Evolutionary conservation across 352 stramenopile genomes (phyloP).

Genomic region (Phytophthora sojae): DNA sequence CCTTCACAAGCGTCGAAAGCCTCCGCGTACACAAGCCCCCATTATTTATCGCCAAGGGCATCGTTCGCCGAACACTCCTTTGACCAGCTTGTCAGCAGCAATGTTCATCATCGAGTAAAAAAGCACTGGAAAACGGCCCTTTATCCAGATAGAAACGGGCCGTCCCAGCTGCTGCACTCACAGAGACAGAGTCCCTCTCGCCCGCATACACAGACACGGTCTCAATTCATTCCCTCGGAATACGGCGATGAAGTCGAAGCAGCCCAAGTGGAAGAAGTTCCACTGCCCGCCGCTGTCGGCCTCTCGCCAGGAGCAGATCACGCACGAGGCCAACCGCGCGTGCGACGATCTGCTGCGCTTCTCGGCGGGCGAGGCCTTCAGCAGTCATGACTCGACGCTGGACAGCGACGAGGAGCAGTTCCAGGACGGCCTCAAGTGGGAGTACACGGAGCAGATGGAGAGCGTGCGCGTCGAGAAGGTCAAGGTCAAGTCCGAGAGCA

Average conservation of each 20-base stretch:
- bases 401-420: constrained; percentile 41
- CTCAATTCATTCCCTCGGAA: not conserved
- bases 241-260: constrained; percentile 47
- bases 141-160: not conserved
- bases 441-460: constrained; percentile 76
- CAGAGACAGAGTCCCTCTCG: no score
- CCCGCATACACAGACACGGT: not conserved
- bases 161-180: no score
- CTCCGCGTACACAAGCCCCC: no score
- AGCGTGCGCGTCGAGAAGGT: constrained; percentile 81
- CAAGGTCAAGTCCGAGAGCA: constrained; percentile 65
- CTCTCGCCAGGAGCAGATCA: constrained; percentile 71
- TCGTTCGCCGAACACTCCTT: no score
- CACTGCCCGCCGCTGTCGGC: constrained; percentile 74
- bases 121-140: not conserved
- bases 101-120: not conserved
- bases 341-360: constrained; percentile 84
- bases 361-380: constrained; percentile 67
- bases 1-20: no score
- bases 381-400: no score
- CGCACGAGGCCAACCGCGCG: constrained; percentile 71
- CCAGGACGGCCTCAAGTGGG: constrained; percentile 69
- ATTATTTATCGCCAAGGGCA: no score
- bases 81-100: no score
- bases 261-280: constrained; percentile 82